phyloP scores from a whole-genome alignment of 1,284 basidiomycete genomes.

The Sporisorium scitamineum region DNA sequence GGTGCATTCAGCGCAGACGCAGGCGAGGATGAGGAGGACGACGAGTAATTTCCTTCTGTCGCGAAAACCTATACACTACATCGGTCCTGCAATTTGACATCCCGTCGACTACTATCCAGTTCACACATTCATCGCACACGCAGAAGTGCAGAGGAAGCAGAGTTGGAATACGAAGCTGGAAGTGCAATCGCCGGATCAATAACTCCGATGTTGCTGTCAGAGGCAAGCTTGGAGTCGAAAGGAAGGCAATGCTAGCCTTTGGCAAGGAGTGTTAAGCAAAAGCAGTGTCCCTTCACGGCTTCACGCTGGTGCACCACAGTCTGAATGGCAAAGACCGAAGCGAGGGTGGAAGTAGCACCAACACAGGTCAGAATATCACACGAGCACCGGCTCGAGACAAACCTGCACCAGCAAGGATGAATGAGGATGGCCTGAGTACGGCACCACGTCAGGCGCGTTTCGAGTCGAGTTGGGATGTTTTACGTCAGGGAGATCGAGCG shows the following conservation, averaged over 20 bases:
- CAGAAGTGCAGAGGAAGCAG: neutral
- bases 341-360: too few relatives aligned
- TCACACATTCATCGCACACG: neutral
- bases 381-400: too few relatives aligned
- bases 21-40: conserved; percentile 50
- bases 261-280: neutral
- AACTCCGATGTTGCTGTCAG: neutral
- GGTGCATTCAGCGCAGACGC: conserved; percentile 48
- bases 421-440: too few relatives aligned
- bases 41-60: conserved; percentile 24
- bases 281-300: too few relatives aligned
- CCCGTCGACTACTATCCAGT: neutral
- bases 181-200: too few relatives aligned
- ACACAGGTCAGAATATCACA: too few relatives aligned
- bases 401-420: too few relatives aligned
- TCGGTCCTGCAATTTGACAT: conserved; percentile 20
- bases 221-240: neutral
- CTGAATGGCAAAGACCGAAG: too few relatives aligned
- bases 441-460: neutral
- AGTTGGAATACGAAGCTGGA: neutral
- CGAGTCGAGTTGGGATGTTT: neutral
- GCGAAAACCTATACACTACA: neutral
- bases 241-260: neutral
- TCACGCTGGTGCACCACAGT: too few relatives aligned
- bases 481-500: neutral